These are phyloP conservation scores for Flueggea neowawraea DNA, from an alignment of 441 rosid genomes.

Conservation along the genomic window DNA sequence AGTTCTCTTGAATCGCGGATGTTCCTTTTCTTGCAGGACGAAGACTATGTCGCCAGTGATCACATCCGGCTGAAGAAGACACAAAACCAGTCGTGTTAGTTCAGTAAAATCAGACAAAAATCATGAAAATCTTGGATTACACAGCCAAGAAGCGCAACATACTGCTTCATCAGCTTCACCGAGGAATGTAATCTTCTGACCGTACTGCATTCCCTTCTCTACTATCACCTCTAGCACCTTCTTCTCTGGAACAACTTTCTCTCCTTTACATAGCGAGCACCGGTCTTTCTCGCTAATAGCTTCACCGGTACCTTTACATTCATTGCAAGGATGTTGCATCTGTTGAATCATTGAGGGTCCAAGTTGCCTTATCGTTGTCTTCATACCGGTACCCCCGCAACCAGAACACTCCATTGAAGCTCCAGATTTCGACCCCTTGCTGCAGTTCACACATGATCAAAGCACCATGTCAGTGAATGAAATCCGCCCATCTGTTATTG, in stretches of 20 bases:
- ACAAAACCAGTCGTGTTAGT: neutral
- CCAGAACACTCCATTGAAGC: slow-evolving; percentile 62
- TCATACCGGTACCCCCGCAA: slow-evolving; percentile 83
- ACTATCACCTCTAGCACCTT: slow-evolving; percentile 72
- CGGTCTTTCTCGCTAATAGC: slow-evolving; percentile 54
- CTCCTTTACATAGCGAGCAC: slow-evolving; percentile 74
- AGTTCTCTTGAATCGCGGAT: slow-evolving; percentile 71
- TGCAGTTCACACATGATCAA: slow-evolving; percentile 12
- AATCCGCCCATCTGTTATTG: neutral
- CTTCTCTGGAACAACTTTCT: slow-evolving; percentile 70
- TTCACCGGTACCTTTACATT: slow-evolving; percentile 82
- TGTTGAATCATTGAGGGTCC: slow-evolving; percentile 91
- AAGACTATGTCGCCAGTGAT: slow-evolving; percentile 74
- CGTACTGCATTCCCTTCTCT: slow-evolving; percentile 75
- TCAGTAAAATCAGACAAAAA: neutral
- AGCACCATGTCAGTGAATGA: neutral
- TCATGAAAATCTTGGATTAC: neutral
- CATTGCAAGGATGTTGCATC: slow-evolving; percentile 85
- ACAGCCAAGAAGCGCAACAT: slow-evolving; percentile 1
- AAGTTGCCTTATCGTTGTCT: slow-evolving; percentile 69
- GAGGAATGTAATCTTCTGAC: slow-evolving; percentile 77
- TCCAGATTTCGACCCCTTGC: slow-evolving; percentile 83
- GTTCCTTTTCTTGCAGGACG: slow-evolving; percentile 80
- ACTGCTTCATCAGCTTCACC: slow-evolving; percentile 94
- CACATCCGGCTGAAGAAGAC: slow-evolving; percentile 68